A percentile compares a stretch with the other conserved stretches of the same genome.
These are phyloP conservation scores for Neonectria punicea DNA, from an alignment of 2,329 filamentous ascomycete species.

Conservation along the genomic window DNA sequence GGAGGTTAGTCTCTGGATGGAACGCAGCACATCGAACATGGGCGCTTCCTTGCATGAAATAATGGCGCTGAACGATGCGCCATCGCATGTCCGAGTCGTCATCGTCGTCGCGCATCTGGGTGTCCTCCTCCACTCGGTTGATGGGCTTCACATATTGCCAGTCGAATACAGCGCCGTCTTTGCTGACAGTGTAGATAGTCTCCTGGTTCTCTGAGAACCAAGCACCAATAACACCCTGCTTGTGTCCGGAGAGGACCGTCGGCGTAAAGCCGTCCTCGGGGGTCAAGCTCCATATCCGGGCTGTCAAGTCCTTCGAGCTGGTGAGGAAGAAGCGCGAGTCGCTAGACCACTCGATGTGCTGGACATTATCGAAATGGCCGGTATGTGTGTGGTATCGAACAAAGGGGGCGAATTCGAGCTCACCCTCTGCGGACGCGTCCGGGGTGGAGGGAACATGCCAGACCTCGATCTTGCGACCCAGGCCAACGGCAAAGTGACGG, in stretches of 20 bases:
- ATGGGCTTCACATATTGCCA: constrained; percentile 84
- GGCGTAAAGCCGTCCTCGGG: constrained; percentile 88
- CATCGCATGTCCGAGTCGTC: constrained; percentile 78
- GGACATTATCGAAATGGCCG: constrained; percentile 88
- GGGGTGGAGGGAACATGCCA: constrained; percentile 96
- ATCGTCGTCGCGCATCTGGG: constrained; percentile 68
- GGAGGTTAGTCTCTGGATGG: constrained; percentile 85
- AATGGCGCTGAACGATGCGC: constrained; percentile 91
- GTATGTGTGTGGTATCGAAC: constrained; percentile 86
- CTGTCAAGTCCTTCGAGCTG: constrained; percentile 90
- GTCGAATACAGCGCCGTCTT: constrained; percentile 94
- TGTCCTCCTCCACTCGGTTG: constrained; percentile 64
- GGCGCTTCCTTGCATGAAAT: constrained; percentile 91
- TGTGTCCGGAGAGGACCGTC: constrained; percentile 90
- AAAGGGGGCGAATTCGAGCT: constrained; percentile 95
- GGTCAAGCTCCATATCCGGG: constrained; percentile 93
- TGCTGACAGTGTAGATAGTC: constrained; percentile 94
- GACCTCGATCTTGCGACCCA: constrained; percentile 89
- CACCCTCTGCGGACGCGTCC: constrained; percentile 79
- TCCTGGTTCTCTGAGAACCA: constrained; percentile 97
- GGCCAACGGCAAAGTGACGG: constrained; percentile 86
- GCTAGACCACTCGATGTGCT: constrained; percentile 91
- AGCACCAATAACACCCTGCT: constrained; percentile 90
- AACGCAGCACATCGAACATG: constrained; percentile 91
- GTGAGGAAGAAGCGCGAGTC: constrained; percentile 97